These are phyloP conservation scores for Metrosideros polymorpha DNA, from an alignment of 441 rosid genomes.

Conservation along the genomic window DNA sequence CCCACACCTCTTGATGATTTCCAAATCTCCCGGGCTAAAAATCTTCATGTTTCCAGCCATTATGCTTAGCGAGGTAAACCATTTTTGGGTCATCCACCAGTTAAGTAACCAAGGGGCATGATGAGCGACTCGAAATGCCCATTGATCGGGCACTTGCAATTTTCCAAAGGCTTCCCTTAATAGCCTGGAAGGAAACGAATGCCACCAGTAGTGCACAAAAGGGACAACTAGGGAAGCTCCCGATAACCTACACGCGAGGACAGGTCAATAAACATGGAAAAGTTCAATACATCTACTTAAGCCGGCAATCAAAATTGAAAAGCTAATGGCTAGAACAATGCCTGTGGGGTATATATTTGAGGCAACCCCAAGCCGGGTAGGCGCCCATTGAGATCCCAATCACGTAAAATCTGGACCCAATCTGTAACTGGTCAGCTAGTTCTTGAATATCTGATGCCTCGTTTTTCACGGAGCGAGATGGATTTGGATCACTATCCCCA, in stretches of 20 bases:
- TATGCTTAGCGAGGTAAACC: slow-evolving; percentile 25
- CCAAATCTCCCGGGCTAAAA: slow-evolving; percentile 35
- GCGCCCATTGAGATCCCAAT: slow-evolving; percentile 15
- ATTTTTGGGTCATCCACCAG: slow-evolving; percentile 19
- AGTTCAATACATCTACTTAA: background rate
- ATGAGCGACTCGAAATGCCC: slow-evolving; percentile 20
- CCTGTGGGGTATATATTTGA: slow-evolving; percentile 16
- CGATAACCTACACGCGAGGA: background rate
- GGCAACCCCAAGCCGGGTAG: slow-evolving; percentile 12
- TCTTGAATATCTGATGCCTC: slow-evolving; percentile 18
- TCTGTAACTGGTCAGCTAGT: slow-evolving; percentile 8
- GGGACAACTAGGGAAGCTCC: slow-evolving; percentile 15
- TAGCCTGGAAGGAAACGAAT: slow-evolving; percentile 2
- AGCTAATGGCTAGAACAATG: background rate
- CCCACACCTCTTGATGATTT: slow-evolving; percentile 18
- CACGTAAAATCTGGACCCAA: slow-evolving; percentile 11
- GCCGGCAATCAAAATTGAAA: background rate
- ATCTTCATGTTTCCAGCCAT: slow-evolving; percentile 28
- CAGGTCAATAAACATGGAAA: background rate
- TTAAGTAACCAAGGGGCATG: slow-evolving; percentile 10
- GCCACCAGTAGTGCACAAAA: slow-evolving; percentile 16
- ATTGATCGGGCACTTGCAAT: slow-evolving; percentile 22
- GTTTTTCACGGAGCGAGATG: slow-evolving; percentile 1
- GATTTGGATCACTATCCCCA: slow-evolving; percentile 17
- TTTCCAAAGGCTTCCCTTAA: background rate